phyloP scores from a whole-genome alignment of 2,329 filamentous ascomycete species.

The Zalaria sp. region DNA sequence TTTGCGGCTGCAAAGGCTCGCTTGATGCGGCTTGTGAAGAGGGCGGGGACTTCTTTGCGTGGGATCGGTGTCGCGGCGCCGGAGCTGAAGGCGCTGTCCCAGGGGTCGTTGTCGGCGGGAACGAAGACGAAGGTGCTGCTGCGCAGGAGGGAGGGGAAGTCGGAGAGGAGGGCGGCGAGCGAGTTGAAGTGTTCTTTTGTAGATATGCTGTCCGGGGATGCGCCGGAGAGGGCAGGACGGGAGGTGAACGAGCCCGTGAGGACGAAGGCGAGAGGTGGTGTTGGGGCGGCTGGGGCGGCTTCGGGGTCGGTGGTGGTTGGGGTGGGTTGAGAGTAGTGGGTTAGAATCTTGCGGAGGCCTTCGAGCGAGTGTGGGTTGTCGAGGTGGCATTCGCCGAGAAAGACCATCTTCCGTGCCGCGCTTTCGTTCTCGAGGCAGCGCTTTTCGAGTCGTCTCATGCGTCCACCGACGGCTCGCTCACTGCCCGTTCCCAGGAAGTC shows the following conservation, averaged over 20 bases:
- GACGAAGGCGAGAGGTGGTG: slow-evolving; percentile 58
- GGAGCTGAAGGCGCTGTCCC: slow-evolving; percentile 72
- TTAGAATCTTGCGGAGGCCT: slow-evolving; percentile 66
- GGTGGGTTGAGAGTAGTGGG: slow-evolving; percentile 43
- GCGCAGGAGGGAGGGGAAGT: slow-evolving; percentile 69
- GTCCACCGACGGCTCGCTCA: slow-evolving; percentile 65
- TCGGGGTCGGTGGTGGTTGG: slow-evolving; percentile 42
- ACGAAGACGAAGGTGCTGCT: slow-evolving; percentile 81
- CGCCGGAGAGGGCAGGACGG: slow-evolving; percentile 44
- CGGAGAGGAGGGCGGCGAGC: slow-evolving; percentile 65
- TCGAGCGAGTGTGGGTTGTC: slow-evolving; percentile 71
- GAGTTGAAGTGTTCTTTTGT: slow-evolving; percentile 95
- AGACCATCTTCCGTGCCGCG: slow-evolving; percentile 43
- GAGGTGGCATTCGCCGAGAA: slow-evolving; percentile 75
- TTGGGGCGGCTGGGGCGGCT: slow-evolving; percentile 20
- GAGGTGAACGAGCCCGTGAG: slow-evolving; percentile 72
- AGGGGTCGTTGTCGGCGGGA: slow-evolving; percentile 94
- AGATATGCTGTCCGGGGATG: slow-evolving; percentile 71
- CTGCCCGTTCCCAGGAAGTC: slow-evolving; percentile 89
- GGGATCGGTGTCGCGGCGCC: slow-evolving; percentile 60
- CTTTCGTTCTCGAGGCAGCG: slow-evolving; percentile 38
- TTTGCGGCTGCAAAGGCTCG: slow-evolving; percentile 70
- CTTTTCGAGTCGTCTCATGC: slow-evolving; percentile 70
- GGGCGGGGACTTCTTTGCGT: slow-evolving; percentile 59
- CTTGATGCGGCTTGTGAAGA: slow-evolving; percentile 80